A percentile compares a stretch with the other conserved stretches of the same genome.
These are phyloP conservation scores for Geranomyces michiganensis DNA, from an alignment of 192 early-diverging fungal genomes.

Conservation along the genomic window DNA sequence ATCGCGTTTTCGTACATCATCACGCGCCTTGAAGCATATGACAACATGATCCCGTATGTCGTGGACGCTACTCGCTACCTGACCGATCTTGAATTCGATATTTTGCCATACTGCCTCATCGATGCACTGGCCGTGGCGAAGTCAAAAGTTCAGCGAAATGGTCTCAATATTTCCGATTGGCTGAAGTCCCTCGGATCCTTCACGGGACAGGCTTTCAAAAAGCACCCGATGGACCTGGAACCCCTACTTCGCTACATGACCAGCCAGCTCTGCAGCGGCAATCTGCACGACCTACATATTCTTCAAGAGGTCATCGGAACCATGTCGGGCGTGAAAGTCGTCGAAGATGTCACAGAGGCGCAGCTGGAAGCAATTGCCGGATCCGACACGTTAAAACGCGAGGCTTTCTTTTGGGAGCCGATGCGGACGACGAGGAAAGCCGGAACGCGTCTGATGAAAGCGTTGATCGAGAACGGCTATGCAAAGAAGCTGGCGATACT, in stretches of 20 bases:
- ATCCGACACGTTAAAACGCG: conserved; percentile 60
- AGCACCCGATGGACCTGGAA: conserved; percentile 68
- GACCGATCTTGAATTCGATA: conserved; percentile 73
- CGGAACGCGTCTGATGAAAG: conserved; percentile 56
- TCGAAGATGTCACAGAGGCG: conserved; percentile 56
- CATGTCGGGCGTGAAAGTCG: conserved; percentile 70
- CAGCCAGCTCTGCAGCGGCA: conserved; percentile 59
- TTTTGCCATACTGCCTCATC: conserved; percentile 68
- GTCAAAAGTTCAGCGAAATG: conserved; percentile 64
- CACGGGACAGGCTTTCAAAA: conserved; percentile 65
- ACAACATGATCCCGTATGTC: conserved; percentile 72
- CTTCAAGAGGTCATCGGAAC: conserved; percentile 70
- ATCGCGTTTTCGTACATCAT: conserved; percentile 72
- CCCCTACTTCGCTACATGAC: conserved; percentile 67
- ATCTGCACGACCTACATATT: conserved; percentile 67
- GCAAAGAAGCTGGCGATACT: conserved; percentile 58
- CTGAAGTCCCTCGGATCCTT: conserved; percentile 67
- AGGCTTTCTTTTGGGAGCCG: conserved; percentile 55
- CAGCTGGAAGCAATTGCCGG: conserved; percentile 71
- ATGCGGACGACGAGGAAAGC: conserved; percentile 53
- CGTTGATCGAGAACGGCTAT: conserved; percentile 58
- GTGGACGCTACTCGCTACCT: conserved; percentile 81
- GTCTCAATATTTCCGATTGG: conserved; percentile 64
- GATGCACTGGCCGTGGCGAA: conserved; percentile 67
- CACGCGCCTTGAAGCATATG: conserved; percentile 69